A percentile compares a stretch with the other conserved stretches of the same genome.
Evolutionary conservation across 208 protist genomes (phyloP).

Genomic region (Porcisia deanei): DNA sequence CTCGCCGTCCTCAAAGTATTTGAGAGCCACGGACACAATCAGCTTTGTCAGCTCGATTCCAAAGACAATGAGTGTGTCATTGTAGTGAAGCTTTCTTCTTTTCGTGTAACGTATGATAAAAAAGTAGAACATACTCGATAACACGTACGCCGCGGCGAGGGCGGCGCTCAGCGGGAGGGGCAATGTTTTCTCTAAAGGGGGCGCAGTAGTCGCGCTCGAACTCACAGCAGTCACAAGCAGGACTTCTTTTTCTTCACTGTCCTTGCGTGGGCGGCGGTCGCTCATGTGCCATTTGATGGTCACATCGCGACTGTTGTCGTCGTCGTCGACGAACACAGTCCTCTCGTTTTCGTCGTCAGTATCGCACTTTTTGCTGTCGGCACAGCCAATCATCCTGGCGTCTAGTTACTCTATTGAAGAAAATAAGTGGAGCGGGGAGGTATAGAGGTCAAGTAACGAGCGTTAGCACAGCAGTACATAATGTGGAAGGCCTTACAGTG

Average conservation of each 20-base stretch:
- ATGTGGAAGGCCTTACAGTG: too few species aligned
- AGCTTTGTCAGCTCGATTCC: slow-evolving; percentile 55
- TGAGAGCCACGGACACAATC: slow-evolving; percentile 40
- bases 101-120: slow-evolving; percentile 57
- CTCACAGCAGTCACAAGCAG: background rate
- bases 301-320: background rate
- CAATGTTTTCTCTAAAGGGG: slow-evolving; percentile 15
- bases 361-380: too few species aligned
- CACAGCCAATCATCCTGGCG: too few species aligned
- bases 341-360: background rate
- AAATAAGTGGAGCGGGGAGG: background rate
- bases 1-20: slow-evolving; percentile 48
- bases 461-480: too few species aligned
- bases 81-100: slow-evolving; percentile 31
- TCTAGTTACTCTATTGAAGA: background rate
- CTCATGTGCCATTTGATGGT: too few species aligned
- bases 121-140: slow-evolving; percentile 49
- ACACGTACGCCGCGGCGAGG: slow-evolving; percentile 48
- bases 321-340: background rate
- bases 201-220: background rate
- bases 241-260: too few species aligned
- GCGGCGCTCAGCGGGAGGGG: slow-evolving; percentile 31
- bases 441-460: background rate
- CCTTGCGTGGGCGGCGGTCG: too few species aligned
- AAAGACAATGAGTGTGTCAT: slow-evolving; percentile 48